A percentile compares a stretch with the other conserved stretches of the same genome.
phyloP scores from a whole-genome alignment of 2,329 filamentous ascomycete genomes.

The Aureobasidium lini region DNA sequence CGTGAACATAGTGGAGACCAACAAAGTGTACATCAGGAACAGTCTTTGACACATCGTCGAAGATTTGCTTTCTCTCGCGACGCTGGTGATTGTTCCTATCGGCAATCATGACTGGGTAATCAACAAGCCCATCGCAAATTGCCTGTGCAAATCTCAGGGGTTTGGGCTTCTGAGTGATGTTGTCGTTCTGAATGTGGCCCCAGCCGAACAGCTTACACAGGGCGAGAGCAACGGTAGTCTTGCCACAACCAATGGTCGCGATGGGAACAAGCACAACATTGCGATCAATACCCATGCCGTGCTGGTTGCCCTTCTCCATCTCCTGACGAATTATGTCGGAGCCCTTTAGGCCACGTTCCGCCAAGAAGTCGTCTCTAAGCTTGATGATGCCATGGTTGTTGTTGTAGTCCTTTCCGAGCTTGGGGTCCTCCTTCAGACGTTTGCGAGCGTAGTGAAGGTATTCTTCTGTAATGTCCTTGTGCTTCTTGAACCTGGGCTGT shows the following conservation, averaged over 20 bases:
- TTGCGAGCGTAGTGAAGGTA: slow-evolving; percentile 77
- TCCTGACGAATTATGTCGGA: slow-evolving; percentile 79
- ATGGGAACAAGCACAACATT: slow-evolving; percentile 83
- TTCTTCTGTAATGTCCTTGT: slow-evolving; percentile 80
- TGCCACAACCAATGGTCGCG: slow-evolving; percentile 91
- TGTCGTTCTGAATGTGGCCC: slow-evolving; percentile 95
- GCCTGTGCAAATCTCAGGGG: slow-evolving; percentile 69
- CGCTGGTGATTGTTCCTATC: slow-evolving; percentile 91
- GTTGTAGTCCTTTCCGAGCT: slow-evolving; percentile 64
- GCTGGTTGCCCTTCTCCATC: slow-evolving; percentile 45
- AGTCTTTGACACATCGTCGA: slow-evolving; percentile 62
- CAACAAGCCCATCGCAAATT: slow-evolving; percentile 57
- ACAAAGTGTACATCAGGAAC: slow-evolving; percentile 64
- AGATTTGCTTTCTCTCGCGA: slow-evolving; percentile 80
- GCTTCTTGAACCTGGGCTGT: slow-evolving; percentile 73
- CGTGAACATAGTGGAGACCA: slow-evolving; percentile 82
- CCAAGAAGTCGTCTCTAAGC: slow-evolving; percentile 79
- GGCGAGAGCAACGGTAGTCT: slow-evolving; percentile 84
- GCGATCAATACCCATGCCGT: slow-evolving; percentile 48
- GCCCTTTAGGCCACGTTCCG: slow-evolving; percentile 75
- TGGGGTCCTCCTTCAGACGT: slow-evolving; percentile 61
- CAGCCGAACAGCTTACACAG: slow-evolving; percentile 77
- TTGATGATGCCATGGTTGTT: slow-evolving; percentile 92
- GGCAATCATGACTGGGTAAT: slow-evolving; percentile 69
- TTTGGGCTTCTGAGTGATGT: slow-evolving; percentile 72